Evolutionary conservation across 495 filamentous ascomycete genomes (phyloP).

Genomic region (Chaetomium fimeti): DNA sequence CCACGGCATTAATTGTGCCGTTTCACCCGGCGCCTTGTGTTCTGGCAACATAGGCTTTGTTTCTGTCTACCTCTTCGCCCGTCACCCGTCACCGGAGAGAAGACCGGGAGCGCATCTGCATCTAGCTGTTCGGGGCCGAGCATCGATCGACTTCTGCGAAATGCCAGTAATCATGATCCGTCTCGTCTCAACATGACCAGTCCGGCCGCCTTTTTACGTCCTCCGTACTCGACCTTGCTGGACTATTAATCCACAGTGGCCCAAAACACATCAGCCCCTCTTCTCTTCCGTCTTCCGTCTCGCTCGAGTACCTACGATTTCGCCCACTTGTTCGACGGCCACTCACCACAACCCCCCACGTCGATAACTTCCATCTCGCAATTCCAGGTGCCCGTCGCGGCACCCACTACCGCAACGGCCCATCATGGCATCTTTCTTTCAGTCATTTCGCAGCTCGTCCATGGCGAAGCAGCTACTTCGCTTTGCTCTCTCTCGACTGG

Average conservation of each 20-base stretch:
- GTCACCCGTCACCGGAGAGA: not conserved
- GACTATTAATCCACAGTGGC: conserved; percentile 10
- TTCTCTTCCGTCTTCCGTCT: not conserved
- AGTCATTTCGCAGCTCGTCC: conserved; percentile 61
- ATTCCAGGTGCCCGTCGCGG: not conserved
- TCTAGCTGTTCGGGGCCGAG: not conserved
- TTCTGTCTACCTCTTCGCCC: not conserved
- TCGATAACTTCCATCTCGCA: not conserved
- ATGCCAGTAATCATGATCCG: no score
- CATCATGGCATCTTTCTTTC: conserved; percentile 60
- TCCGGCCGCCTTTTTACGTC: conserved; percentile 18
- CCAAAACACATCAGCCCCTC: not conserved
- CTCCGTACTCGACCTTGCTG: conserved; percentile 9
- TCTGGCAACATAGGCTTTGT: conserved; percentile 3
- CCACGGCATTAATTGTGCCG: conserved; percentile 11
- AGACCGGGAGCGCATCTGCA: no score
- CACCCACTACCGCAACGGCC: not conserved
- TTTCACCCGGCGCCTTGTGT: not conserved
- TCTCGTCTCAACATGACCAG: conserved; percentile 34
- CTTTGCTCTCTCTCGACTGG: conserved; percentile 74
- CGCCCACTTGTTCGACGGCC: not conserved
- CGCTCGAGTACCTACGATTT: not conserved
- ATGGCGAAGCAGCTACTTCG: conserved; percentile 80
- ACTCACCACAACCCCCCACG: not conserved
- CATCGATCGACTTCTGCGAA: not conserved